These are phyloP conservation scores for Xylariales sp. DNA, from an alignment of 2,329 filamentous ascomycete species.

Conservation along the genomic window DNA sequence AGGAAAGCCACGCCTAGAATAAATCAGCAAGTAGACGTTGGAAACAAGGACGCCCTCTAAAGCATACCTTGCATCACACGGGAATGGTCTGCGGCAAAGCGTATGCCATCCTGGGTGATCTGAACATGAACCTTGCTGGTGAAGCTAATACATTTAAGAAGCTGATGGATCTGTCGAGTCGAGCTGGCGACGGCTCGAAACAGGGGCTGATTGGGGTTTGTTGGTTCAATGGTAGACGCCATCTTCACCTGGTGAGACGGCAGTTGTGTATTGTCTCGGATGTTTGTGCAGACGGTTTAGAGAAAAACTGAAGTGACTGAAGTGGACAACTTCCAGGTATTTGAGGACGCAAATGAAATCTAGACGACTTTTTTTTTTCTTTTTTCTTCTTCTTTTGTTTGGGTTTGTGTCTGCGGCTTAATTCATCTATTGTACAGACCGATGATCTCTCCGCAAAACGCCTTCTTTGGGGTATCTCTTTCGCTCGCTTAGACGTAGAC, in stretches of 20 bases:
- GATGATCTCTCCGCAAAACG: conserved; percentile 15
- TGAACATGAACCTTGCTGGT: conserved; percentile 59
- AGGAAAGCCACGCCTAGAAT: conserved; percentile 70
- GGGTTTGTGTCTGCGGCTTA: no score
- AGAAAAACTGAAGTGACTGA: no score
- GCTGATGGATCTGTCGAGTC: conserved; percentile 68
- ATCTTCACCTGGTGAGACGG: no score
- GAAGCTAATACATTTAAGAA: conserved; percentile 54
- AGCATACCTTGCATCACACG: conserved; percentile 83
- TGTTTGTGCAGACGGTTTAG: conserved; percentile 3
- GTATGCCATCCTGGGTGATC: conserved; percentile 78
- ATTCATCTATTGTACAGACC: conserved; percentile 37
- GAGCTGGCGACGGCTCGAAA: conserved; percentile 76
- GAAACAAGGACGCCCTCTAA: conserved; percentile 7
- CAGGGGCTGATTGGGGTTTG: conserved; percentile 39
- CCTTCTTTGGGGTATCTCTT: conserved; percentile 38
- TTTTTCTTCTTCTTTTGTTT: no score
- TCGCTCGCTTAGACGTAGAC: conserved; percentile 76
- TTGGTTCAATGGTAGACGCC: conserved; percentile 13
- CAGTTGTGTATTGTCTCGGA: not conserved
- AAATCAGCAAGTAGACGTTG: conserved; percentile 3
- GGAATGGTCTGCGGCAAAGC: conserved; percentile 83
- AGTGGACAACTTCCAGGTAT: no score
- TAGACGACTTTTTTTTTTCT: no score
- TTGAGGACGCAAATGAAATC: no score